Evolutionary conservation across 192 early-diverging fungal species (phyloP), one percentile per base, ranked within the genome.

Genomic region (Mortierella hygrophila): DNA sequence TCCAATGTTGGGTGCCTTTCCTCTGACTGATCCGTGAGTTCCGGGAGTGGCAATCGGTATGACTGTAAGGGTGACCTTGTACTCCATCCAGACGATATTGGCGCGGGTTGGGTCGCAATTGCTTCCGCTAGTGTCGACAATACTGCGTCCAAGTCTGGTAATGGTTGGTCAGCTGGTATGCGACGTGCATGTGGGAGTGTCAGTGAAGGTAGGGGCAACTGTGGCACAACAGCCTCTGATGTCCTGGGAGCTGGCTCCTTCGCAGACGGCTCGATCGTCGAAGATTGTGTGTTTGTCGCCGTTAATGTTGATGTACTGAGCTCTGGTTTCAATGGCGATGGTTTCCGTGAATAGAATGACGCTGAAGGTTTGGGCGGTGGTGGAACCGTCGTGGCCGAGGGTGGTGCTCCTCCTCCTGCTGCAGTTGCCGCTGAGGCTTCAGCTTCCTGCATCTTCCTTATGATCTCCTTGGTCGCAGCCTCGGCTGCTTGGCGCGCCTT

Each of bases 81-180:
- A 65, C 29, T 65, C 60, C 60, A 65, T 65, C 60, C 60, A 65
- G 60, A 65, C 26, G 60, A 65, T 65, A 65, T 65, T 65, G 60
- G 60, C 26, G 60, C 60, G n/a, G 60, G 60, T 65, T 65, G 60
- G 29, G 60, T 65, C 4, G 60, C 60, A 32, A 65, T 32, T 65
- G 60, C 9, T 65, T 29, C 60, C 15, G 29, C 60, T 15, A 65
- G 60, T 65, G 60, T 65, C 32, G 60, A 65, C 11, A 65, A 15
- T 65, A 65, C 26, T 65, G 60, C 11, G 23, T 65, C 60, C 29
- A 65, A 3, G 26, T 26, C 29, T 65, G 3, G 29, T 65, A 13
- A 13, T 15, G n/a, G 60, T 32, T 65, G 60, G 2, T 26, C 26
- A 15, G 29, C 60, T 65, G 60, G 60, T 32, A 15, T 26, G 26